Percentiles rank a stretch among this genome's conserved stretches.
Evolutionary conservation across 257 asterid species (phyloP).

Genomic region (Datura wrightii): DNA sequence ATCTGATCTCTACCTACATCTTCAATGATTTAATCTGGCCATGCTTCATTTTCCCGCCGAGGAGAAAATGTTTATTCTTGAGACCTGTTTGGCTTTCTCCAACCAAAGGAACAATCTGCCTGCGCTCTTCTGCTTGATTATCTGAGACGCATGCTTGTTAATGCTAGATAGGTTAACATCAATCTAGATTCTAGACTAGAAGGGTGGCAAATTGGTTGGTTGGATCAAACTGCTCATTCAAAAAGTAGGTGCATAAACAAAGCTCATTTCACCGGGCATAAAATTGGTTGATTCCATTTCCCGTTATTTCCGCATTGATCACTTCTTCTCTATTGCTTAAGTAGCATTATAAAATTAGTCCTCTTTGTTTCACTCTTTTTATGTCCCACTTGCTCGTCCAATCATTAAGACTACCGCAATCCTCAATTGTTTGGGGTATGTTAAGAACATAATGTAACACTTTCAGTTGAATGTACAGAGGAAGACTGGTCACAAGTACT

Average conservation of each 20-base stretch:
- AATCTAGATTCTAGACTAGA: background rate
- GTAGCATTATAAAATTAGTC: background rate
- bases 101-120: background rate
- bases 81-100: background rate
- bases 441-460: background rate
- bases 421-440: background rate
- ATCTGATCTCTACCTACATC: background rate
- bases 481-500: background rate
- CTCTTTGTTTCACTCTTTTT: background rate
- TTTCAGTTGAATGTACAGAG: background rate
- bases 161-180: background rate
- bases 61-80: background rate
- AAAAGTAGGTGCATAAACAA: background rate
- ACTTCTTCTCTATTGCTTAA: background rate
- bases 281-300: background rate
- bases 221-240: background rate
- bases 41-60: background rate
- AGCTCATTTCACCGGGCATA: background rate
- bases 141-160: background rate
- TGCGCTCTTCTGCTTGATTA: background rate
- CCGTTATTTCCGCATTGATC: background rate
- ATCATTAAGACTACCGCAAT: background rate
- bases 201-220: background rate
- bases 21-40: background rate
- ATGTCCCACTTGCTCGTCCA: slow-evolving; percentile 3